These are phyloP conservation scores for Eustoma russellianum DNA, from an alignment of 257 asterid species.

Conservation along the genomic window DNA sequence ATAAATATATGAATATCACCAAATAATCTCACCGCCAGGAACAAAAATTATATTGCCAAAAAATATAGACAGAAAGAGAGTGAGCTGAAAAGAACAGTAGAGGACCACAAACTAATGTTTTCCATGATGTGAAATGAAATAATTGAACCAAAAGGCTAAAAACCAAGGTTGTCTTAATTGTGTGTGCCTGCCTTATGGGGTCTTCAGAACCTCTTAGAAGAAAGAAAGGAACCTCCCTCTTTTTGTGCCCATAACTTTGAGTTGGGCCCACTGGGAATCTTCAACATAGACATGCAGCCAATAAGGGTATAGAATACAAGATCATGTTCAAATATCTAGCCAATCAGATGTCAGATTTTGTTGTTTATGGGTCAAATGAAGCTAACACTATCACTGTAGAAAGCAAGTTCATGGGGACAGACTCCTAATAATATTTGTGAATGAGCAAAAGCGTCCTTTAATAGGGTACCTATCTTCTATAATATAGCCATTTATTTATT, in stretches of 20 bases:
- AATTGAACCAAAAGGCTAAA: constrained; percentile 26
- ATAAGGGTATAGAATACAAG: constrained; percentile 26
- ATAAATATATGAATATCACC: no score
- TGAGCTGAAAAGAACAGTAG: constrained; percentile 10
- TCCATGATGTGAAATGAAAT: constrained; percentile 10
- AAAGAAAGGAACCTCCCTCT: constrained; percentile 7
- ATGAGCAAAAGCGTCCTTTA: constrained; percentile 6
- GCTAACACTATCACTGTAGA: constrained; percentile 8
- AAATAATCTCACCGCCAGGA: no score
- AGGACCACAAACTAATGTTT: constrained; percentile 38
- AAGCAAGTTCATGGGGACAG: constrained; percentile 17
- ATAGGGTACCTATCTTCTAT: no score
- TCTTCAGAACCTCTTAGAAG: constrained; percentile 8
- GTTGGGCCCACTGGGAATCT: constrained; percentile 43
- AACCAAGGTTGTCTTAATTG: constrained; percentile 17
- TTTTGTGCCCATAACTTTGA: constrained; percentile 8
- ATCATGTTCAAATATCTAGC: constrained; percentile 24
- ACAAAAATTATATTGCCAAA: no score
- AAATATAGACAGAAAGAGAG: not conserved
- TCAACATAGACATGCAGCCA: constrained; percentile 27
- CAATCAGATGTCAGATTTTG: constrained; percentile 36
- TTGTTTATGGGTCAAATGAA: constrained; percentile 18
- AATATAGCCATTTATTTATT: no score
- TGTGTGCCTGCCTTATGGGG: not conserved
- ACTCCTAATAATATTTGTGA: not conserved